Evolutionary conservation across 2,329 filamentous ascomycete genomes (phyloP), one percentile per base, ranked within the genome.

Genomic region (Sporothrix globosa): DNA sequence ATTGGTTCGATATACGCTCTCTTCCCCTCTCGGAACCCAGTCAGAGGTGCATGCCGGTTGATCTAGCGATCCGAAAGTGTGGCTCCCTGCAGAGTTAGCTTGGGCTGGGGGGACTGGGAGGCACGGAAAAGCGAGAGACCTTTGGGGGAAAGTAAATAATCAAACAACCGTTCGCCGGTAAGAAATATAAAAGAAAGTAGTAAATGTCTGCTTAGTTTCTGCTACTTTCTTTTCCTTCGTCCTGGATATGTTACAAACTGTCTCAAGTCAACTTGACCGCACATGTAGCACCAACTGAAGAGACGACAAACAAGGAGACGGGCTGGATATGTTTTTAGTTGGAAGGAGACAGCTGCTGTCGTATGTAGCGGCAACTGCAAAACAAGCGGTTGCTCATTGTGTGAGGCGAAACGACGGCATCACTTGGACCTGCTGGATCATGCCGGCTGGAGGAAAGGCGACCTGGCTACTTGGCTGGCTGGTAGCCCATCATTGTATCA

Each of bases 11-110:
- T 46, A 19, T 21, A 30, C 39, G 34, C 21, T 39, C 39, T 17
- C 13, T 44, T 44, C 65, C 39, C 53, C 48, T 67, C 52, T 58
- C 66, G 66, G 66, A 68, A 58, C 27, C 66, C 66, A 68, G 50
- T 30, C 27, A 19, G 39, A 61, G 39, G 58, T 9, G 58, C 34
- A 54, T 69, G 58, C 60, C 68, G 68, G 68, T 52, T 69, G 58
- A 65, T 65, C 68, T 54, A 69, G 68, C 68, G 68, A 56, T 69
- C 60, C 68, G 68, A 69, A 69, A 48, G 48, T 54, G 68, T 69
- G 68, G 68, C 68, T 69, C 58, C 46, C 58, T 53, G 46, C 46
- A 46, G 50, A 52, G 27, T 34, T 63, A 69, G 68, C 54, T 61
- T 24, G 54, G 46, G 24, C 67, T 69, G 67, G 54, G 54, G 53